phyloP scores from a whole-genome alignment of 2,329 filamentous ascomycete species.

The Colletotrichum camelliae region DNA sequence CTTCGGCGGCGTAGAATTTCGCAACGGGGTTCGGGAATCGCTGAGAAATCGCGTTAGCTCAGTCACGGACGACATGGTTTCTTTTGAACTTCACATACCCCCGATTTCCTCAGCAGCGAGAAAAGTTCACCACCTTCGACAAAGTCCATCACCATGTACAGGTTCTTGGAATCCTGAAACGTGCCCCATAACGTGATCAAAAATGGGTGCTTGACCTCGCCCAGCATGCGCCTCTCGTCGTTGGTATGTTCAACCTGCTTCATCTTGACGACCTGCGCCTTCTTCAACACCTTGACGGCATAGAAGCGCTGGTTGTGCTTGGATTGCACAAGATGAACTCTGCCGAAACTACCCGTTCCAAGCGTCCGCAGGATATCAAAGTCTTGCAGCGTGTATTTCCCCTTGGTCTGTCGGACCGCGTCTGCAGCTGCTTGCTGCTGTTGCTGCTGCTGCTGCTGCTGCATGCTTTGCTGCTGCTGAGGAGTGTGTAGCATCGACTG shows the following conservation, averaged over 20 bases:
- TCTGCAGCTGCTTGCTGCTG: constrained; percentile 32
- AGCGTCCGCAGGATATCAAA: constrained; percentile 90
- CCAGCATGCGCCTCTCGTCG: constrained; percentile 94
- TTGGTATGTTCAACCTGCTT: constrained; percentile 99
- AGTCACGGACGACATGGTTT: not conserved
- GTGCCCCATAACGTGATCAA: constrained; percentile 98
- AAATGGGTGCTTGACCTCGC: constrained; percentile 97
- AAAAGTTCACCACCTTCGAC: constrained; percentile 98
- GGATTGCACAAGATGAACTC: constrained; percentile 95
- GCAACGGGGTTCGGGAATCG: constrained; percentile 98
- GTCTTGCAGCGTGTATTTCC: constrained; percentile 93
- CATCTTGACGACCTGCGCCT: constrained; percentile 99
- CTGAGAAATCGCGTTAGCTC: constrained; percentile 52
- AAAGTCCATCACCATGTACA: constrained; percentile 99
- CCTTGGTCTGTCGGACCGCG: constrained; percentile 76
- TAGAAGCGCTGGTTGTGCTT: constrained; percentile 99
- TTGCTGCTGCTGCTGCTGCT: constrained; percentile 26
- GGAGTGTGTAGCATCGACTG: constrained; percentile 31
- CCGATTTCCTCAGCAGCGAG: constrained; percentile 91
- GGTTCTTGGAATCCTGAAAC: constrained; percentile 91
- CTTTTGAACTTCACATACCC: constrained; percentile 56
- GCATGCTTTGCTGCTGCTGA: constrained; percentile 20
- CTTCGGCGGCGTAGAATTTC: constrained; percentile 98
- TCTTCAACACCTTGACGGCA: constrained; percentile 98
- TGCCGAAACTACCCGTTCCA: constrained; percentile 94